These are phyloP conservation scores for Diplotaxis tenuifolia DNA, from an alignment of 345 rosid genomes.

Conservation along the genomic window DNA sequence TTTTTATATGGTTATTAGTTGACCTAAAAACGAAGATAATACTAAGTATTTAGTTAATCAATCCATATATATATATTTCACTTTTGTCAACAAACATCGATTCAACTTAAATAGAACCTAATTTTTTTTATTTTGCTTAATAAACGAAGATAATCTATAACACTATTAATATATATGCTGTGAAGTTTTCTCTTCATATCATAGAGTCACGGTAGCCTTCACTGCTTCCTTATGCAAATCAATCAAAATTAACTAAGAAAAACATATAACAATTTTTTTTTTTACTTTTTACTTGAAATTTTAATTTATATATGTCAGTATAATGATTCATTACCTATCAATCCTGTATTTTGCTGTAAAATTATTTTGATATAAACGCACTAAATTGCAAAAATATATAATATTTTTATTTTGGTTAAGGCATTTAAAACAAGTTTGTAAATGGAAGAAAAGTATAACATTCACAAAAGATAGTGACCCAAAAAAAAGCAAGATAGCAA, in stretches of 20 bases:
- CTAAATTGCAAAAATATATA: neutral
- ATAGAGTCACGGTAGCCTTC: neutral
- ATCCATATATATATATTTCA: too few species aligned
- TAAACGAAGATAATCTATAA: neutral
- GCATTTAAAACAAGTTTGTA: neutral
- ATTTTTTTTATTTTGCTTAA: neutral
- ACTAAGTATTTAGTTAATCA: slow-evolving; percentile 15
- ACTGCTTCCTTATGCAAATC: neutral
- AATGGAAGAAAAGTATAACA: neutral
- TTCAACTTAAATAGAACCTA: neutral
- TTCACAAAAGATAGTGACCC: neutral
- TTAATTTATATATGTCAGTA: too few species aligned
- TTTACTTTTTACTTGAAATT: neutral
- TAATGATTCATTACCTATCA: neutral
- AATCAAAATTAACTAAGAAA: too few species aligned
- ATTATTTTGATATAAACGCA: neutral
- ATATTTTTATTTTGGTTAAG: neutral
- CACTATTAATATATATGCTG: neutral
- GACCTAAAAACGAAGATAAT: slow-evolving; percentile 32
- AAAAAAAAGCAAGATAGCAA: neutral
- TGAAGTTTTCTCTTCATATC: neutral
- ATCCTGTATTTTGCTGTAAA: neutral
- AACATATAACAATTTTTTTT: too few species aligned
- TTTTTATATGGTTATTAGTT: slow-evolving; percentile 25
- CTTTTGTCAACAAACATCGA: neutral